Evolutionary conservation across 164 flowering plant genomes (phyloP).

Genomic region (Buxus sempervirens): DNA sequence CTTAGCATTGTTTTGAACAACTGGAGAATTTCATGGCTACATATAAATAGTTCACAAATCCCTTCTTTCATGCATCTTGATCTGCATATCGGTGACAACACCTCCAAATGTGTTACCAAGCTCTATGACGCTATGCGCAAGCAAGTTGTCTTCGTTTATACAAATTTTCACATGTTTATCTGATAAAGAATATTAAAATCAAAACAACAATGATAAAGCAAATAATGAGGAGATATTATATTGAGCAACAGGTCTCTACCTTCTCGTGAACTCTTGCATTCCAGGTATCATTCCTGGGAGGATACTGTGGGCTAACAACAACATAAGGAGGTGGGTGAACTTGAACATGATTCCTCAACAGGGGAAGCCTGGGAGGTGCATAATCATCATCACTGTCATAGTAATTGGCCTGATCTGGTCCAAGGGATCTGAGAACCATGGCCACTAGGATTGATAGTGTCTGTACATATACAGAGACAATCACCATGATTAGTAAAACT

Average conservation of each 20-base stretch:
- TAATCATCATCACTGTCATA: constrained; percentile 81
- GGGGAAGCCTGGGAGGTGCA: constrained; percentile 54
- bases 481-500: neutral
- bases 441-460: constrained; percentile 62
- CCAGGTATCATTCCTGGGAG: constrained; percentile 44
- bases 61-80: neutral
- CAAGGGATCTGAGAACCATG: constrained; percentile 71
- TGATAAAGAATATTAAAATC: neutral
- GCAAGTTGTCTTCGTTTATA: neutral
- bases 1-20: neutral
- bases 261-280: constrained; percentile 38
- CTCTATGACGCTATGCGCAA: neutral
- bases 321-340: constrained; percentile 40
- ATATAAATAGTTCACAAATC: no score
- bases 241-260: constrained; percentile 22
- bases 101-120: neutral
- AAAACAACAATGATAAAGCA: neutral
- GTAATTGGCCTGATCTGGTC: constrained; percentile 48
- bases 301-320: constrained; percentile 41
- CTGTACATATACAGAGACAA: constrained; percentile 30
- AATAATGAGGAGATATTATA: neutral
- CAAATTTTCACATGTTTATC: constrained; percentile 2
- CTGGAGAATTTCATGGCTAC: neutral
- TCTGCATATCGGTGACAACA: neutral
- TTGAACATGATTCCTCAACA: constrained; percentile 40